These are phyloP conservation scores for Ulota crispa DNA, from an alignment of 225 moss, liverwort and hornwort species.

Conservation along the genomic window DNA sequence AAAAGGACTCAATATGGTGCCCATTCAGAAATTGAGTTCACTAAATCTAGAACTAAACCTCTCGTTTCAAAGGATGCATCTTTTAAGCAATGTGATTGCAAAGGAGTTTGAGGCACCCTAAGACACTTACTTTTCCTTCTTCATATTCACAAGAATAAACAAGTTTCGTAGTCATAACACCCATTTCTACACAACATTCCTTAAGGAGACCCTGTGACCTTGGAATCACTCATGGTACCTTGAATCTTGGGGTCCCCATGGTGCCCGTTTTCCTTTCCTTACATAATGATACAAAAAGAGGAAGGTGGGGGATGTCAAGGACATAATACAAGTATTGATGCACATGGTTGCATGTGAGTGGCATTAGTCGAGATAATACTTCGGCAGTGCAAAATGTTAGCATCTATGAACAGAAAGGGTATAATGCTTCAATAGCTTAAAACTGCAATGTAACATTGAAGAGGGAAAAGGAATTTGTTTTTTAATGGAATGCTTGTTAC, in stretches of 20 bases:
- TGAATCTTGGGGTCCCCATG: neutral
- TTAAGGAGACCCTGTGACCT: neutral
- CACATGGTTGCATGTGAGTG: neutral
- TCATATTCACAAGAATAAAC: neutral
- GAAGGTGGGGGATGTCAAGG: neutral
- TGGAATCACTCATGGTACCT: neutral
- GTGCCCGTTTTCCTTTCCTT: neutral
- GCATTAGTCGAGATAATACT: neutral
- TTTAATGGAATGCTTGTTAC: slow-evolving; percentile 22
- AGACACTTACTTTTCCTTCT: neutral
- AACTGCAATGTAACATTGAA: neutral
- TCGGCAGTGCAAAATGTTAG: neutral
- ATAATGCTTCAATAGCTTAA: neutral
- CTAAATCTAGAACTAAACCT: too few relatives aligned
- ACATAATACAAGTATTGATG: neutral
- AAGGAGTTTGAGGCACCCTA: neutral
- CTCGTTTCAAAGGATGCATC: too few relatives aligned
- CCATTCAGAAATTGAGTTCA: slow-evolving; percentile 7
- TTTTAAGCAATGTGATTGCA: neutral
- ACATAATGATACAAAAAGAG: neutral
- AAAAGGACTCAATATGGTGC: neutral
- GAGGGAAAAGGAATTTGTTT: neutral
- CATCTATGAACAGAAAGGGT: neutral
- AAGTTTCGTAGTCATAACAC: neutral
- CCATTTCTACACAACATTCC: neutral